These are phyloP conservation scores for Colletotrichum theobromicola DNA, from an alignment of 2,329 filamentous ascomycete species.

Conservation along the genomic window DNA sequence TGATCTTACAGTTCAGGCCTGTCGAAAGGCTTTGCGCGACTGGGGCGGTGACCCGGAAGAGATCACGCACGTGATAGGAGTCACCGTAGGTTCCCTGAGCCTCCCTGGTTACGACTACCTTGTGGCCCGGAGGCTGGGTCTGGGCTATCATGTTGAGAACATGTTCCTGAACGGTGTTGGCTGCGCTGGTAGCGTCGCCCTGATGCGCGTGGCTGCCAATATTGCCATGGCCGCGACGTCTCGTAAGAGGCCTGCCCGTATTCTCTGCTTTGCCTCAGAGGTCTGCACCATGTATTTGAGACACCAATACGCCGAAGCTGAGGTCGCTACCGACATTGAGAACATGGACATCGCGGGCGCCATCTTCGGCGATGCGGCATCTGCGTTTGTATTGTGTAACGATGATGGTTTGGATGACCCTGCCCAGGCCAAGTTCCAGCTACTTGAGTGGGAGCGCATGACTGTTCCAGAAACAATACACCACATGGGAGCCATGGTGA, in stretches of 20 bases:
- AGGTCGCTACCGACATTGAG: constrained; percentile 17
- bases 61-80: constrained; percentile 41
- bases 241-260: constrained; percentile 24
- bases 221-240: constrained; percentile 22
- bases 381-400: constrained; percentile 28
- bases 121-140: constrained; percentile 34
- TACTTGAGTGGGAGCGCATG: constrained; percentile 7
- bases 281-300: constrained; percentile 22
- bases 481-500: constrained; percentile 5
- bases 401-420: constrained; percentile 7
- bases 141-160: constrained; percentile 33
- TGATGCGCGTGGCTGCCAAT: constrained; percentile 26
- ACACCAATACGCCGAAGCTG: constrained; percentile 25
- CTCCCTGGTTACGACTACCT: constrained; percentile 41
- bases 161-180: constrained; percentile 40
- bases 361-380: constrained; percentile 28
- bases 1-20: constrained; percentile 33
- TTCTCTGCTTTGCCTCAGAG: constrained; percentile 29
- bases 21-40: constrained; percentile 35
- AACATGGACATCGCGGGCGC: constrained; percentile 27
- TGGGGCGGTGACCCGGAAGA: constrained; percentile 25
- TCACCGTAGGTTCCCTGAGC: constrained; percentile 40
- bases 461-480: background rate
- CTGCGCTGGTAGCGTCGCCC: constrained; percentile 40
- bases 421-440: background rate